Conservation (phyloP, 2,329 filamentous ascomycete species). For the Aplosporella prunicola region DNA sequence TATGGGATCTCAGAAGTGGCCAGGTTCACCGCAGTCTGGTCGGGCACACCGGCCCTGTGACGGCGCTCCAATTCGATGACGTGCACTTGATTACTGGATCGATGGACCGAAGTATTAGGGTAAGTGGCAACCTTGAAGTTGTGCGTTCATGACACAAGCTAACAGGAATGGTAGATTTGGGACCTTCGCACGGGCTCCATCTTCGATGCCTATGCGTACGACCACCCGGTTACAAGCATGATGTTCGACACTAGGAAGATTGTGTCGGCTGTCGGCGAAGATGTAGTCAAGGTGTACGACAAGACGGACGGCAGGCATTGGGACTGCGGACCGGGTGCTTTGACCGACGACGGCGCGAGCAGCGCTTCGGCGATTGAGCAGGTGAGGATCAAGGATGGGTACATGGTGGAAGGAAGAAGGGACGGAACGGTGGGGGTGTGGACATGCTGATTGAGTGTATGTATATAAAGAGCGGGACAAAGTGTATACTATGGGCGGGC, state of each 20-base stretch:
- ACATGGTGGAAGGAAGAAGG: conserved; percentile 78
- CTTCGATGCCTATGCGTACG: conserved; percentile 91
- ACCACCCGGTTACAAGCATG: conserved; percentile 85
- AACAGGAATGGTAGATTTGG: conserved; percentile 65
- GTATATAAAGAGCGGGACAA: too few relatives aligned
- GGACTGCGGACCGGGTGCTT: conserved; percentile 83
- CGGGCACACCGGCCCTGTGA: conserved; percentile 90
- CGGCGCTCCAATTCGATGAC: conserved; percentile 91
- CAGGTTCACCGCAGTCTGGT: conserved; percentile 96
- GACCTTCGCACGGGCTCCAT: conserved; percentile 94
- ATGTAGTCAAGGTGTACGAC: conserved; percentile 96
- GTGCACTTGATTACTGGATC: conserved; percentile 90
- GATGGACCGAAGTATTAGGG: conserved; percentile 82
- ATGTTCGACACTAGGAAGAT: conserved; percentile 92
- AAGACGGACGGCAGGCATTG: conserved; percentile 93
- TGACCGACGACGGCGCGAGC: conserved; percentile 54
- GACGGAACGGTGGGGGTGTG: conserved; percentile 87
- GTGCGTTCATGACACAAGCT: not conserved
- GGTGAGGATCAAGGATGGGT: conserved; percentile 87
- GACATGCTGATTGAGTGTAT: conserved; percentile 34
- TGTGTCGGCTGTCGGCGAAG: conserved; percentile 79
- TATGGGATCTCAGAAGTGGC: conserved; percentile 94
- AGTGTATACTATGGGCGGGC: too few relatives aligned
- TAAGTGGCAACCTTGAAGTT: conserved; percentile 43
- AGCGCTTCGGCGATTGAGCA: conserved; percentile 55